A percentile compares a stretch with the other conserved stretches of the same genome.
These are phyloP conservation scores for Saksenaea vasiformis DNA, from an alignment of 371 early-diverging fungal genomes.

Conservation along the genomic window DNA sequence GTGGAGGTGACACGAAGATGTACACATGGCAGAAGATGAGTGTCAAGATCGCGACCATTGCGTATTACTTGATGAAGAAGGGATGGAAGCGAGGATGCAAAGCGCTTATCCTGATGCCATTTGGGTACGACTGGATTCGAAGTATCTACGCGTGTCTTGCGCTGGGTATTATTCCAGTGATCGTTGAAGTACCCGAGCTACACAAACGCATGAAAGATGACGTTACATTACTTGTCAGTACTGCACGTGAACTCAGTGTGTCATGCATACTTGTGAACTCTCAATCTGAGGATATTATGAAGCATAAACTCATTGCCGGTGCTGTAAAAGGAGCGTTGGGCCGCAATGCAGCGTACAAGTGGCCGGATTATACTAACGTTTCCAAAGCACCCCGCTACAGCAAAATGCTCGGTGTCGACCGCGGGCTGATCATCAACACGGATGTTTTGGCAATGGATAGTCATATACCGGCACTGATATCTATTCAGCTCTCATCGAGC, in stretches of 20 bases:
- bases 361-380: conserved; percentile 51
- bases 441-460: conserved; percentile 32
- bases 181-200: conserved; percentile 68
- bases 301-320: conserved; percentile 48
- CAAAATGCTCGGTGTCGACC: conserved; percentile 55
- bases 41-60: conserved; percentile 65
- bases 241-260: conserved; percentile 64
- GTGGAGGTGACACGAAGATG: conserved; percentile 53
- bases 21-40: conserved; percentile 74
- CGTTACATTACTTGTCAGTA: conserved; percentile 57
- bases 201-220: conserved; percentile 72
- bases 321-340: conserved; percentile 28
- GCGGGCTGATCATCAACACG: conserved; percentile 42
- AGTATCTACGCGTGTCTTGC: conserved; percentile 81
- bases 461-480: conserved; percentile 48
- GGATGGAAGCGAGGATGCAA: conserved; percentile 59
- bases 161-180: conserved; percentile 75
- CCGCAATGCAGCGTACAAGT: conserved; percentile 8
- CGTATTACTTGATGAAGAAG: conserved; percentile 61
- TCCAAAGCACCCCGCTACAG: conserved; percentile 54
- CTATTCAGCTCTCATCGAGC: conserved; percentile 49
- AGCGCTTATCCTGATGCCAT: conserved; percentile 73
- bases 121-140: conserved; percentile 71
- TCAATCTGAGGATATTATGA: conserved; percentile 68
- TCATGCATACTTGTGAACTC: conserved; percentile 63